phyloP scores from a whole-genome alignment of 306 rosid genomes.

The Heteromeles arbutifolia region DNA sequence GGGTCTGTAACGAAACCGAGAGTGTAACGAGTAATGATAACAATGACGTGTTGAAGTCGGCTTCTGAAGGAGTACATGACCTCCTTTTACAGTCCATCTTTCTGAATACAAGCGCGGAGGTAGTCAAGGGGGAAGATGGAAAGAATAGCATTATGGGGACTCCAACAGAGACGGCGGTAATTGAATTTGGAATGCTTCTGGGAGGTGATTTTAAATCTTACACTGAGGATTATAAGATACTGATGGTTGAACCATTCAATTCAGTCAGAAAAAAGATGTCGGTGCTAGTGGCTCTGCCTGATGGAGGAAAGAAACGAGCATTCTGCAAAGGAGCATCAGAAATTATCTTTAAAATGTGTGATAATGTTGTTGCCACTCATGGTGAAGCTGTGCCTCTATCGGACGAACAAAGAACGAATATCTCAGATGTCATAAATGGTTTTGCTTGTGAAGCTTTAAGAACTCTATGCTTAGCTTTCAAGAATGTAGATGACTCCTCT shows the following conservation, averaged over 20 bases:
- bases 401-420: constrained; percentile 38
- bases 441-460: constrained; percentile 74
- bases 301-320: constrained; percentile 37
- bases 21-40: constrained; percentile 1
- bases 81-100: constrained; percentile 71
- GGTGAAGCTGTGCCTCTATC: constrained; percentile 50
- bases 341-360: constrained; percentile 50
- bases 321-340: constrained; percentile 92
- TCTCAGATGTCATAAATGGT: constrained; percentile 44
- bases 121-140: constrained; percentile 54
- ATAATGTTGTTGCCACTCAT: constrained; percentile 45
- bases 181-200: constrained; percentile 61
- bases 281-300: constrained; percentile 57
- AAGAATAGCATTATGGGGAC: constrained; percentile 51
- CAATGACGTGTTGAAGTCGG: constrained; percentile 26
- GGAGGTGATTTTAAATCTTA: constrained; percentile 47
- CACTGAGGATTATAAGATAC: constrained; percentile 38
- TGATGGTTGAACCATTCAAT: constrained; percentile 76
- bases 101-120: constrained; percentile 66
- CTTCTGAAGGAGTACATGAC: constrained; percentile 32
- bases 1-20: constrained; percentile 57
- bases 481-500: constrained; percentile 37
- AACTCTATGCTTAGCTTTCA: constrained; percentile 70
- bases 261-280: constrained; percentile 69
- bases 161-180: constrained; percentile 75